These are phyloP conservation scores for Chenopodium suecicum DNA, from an alignment of 148 eudicot genomes.

Conservation along the genomic window DNA sequence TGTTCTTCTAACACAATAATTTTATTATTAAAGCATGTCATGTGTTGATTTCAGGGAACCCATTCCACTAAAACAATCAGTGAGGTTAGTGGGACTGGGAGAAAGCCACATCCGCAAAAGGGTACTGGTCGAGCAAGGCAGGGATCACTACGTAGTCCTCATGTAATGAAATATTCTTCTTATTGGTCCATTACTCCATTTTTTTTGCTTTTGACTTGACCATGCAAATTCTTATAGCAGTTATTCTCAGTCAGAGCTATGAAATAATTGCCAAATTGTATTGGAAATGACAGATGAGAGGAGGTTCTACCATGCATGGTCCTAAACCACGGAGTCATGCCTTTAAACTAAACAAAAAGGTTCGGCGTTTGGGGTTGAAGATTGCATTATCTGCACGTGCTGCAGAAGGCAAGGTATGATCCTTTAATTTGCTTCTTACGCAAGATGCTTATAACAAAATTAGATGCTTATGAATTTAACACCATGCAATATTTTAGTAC, in stretches of 20 bases:
- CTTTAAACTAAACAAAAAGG: constrained; percentile 83
- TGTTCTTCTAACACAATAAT: not conserved
- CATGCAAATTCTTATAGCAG: not conserved
- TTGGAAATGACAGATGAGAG: constrained; percentile 64
- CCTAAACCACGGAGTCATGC: constrained; percentile 98
- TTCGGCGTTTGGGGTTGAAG: constrained; percentile 86
- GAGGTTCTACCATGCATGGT: constrained; percentile 85
- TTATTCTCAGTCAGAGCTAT: not conserved
- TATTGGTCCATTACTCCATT: not conserved
- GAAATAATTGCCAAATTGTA: not conserved
- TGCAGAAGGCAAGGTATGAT: constrained; percentile 90
- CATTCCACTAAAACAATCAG: constrained; percentile 96
- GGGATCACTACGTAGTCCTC: constrained; percentile 83
- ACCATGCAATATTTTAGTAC: not conserved
- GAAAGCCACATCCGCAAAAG: constrained; percentile 84
- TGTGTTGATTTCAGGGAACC: constrained; percentile 61
- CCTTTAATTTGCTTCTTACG: not conserved
- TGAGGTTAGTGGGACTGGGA: constrained; percentile 98
- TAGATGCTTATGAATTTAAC: not conserved
- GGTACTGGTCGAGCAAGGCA: constrained; percentile 91
- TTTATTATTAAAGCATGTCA: constrained; percentile 11
- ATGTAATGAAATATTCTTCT: constrained; percentile 38
- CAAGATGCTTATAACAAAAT: not conserved
- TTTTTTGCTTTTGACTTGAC: not conserved
- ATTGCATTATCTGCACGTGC: constrained; percentile 94